phyloP scores from a whole-genome alignment of 164 flowering plant species.

The Berberis thunbergii region DNA sequence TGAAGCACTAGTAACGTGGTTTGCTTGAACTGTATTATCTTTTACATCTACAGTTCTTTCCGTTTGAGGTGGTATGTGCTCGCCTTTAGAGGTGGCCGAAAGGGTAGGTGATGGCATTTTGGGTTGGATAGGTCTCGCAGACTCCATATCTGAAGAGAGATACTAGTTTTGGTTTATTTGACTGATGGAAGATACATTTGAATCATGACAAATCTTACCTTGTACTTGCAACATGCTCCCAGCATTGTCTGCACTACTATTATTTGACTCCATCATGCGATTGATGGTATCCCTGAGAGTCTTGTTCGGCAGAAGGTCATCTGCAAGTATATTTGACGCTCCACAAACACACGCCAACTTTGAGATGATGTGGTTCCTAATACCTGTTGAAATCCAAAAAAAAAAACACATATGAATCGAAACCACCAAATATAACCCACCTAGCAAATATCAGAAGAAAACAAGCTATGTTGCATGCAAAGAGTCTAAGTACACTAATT shows the following conservation, averaged over 20 bases:
- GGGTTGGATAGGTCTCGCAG: constrained; percentile 55
- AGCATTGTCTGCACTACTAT: constrained; percentile 76
- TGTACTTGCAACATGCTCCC: constrained; percentile 70
- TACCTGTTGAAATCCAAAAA: constrained; percentile 41
- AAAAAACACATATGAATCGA: not conserved
- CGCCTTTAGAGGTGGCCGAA: constrained; percentile 66
- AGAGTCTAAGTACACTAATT: no score
- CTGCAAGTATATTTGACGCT: constrained; percentile 75
- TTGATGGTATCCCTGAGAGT: constrained; percentile 84
- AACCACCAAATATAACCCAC: no score
- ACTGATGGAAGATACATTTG: not conserved
- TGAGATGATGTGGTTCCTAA: constrained; percentile 72
- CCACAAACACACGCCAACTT: constrained; percentile 81
- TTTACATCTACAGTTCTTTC: constrained; percentile 28
- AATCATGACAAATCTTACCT: constrained; percentile 22
- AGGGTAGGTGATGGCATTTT: constrained; percentile 59
- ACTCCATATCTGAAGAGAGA: constrained; percentile 56
- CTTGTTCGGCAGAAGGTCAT: constrained; percentile 92
- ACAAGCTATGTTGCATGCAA: no score
- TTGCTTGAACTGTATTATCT: constrained; percentile 26
- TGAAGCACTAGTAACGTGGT: constrained; percentile 22
- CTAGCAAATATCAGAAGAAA: no score
- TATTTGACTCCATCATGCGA: constrained; percentile 76
- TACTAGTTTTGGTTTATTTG: not conserved
- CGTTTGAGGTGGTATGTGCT: constrained; percentile 19